Evolutionary conservation across 371 early-diverging fungal species (phyloP), one percentile per base, ranked within the genome.

Genomic region (Haplosporangium sp.): DNA sequence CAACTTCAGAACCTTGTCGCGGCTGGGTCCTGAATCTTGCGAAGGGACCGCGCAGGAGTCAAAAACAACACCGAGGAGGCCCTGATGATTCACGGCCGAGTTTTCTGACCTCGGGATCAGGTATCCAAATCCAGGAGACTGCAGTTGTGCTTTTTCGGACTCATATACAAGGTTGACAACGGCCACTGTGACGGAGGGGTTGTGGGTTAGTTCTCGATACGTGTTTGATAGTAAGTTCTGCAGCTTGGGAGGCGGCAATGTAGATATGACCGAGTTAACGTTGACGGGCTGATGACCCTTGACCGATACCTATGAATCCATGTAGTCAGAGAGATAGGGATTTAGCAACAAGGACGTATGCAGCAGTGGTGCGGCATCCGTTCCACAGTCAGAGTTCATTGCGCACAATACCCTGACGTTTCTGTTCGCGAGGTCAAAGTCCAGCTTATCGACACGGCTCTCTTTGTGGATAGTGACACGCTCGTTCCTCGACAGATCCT

Each of bases 21-120:
- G 69, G 53, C 65, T 75, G 12, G 69, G 66, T 38, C 73, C 70
- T n/a, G 60, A n/a, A 41, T 92, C 92, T 64, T 93, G 94, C 7
- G 81, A 85, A 1, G 91, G 91, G 68, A 94, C 74, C 5, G 93
- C 86, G 59, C 90, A 91, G 13, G 96, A 95, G 73, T 98, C 98
- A 83, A 96, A 96, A 9, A 97, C 93, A 18, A 93, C 91, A 14
- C 98, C 98, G 13, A 98, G 83, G 10, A 89, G 86, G 2, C 89
- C 88, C 18, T 81, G 76, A 11, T 82, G 61, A 18, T 86, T 84
- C 18, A 83, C 81, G 36, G 86, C 85, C 59, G 86, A 83, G 55
- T 79, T 62, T 53, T 79, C 80, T 1, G 84, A 76, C 18, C 82
- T 74, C 0, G 97, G 97, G 0, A 96, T 90, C 43, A 98, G 87